Evolutionary conservation across 129 eudicot genomes (phyloP).

Genomic region (Logfia minima): DNA sequence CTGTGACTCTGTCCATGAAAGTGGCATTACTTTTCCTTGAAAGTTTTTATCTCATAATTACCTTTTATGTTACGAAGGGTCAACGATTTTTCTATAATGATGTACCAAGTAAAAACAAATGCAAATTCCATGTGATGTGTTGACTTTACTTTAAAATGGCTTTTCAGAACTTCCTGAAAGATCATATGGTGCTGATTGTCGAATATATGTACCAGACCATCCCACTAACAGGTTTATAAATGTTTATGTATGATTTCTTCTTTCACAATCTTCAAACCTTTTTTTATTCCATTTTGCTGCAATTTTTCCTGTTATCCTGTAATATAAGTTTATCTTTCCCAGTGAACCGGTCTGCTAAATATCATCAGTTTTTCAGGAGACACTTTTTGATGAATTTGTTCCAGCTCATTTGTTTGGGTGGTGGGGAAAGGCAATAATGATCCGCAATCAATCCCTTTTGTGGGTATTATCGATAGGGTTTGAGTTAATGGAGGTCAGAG

Average conservation of each 20-base stretch:
- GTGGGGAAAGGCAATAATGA: constrained; percentile 99
- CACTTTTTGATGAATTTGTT: constrained; percentile 92
- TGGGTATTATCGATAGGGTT: constrained; percentile 97
- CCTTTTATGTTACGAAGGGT: not conserved
- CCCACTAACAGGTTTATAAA: constrained; percentile 97
- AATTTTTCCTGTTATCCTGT: not conserved
- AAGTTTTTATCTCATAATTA: too few species aligned
- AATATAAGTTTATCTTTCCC: constrained; percentile 3
- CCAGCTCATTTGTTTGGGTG: constrained; percentile 91
- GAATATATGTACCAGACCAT: constrained; percentile 78
- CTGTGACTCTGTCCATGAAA: not conserved
- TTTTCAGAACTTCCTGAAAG: constrained; percentile 92
- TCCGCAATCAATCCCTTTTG: constrained; percentile 96
- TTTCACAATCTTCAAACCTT: constrained; percentile 38
- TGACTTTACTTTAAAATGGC: constrained; percentile 11
- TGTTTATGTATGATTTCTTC: constrained; percentile 95
- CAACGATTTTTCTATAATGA: not conserved
- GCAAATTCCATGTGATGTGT: constrained; percentile 15
- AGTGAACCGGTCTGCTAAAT: constrained; percentile 9
- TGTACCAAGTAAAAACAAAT: not conserved
- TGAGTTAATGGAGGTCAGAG: constrained; percentile 89
- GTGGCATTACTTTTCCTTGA: too few species aligned
- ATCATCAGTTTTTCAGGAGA: constrained; percentile 52
- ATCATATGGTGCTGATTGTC: constrained; percentile 98
- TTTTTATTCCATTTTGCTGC: not conserved